phyloP scores from a whole-genome alignment of 2,329 filamentous ascomycete species.

The Ceratocystiopsis sp. region DNA sequence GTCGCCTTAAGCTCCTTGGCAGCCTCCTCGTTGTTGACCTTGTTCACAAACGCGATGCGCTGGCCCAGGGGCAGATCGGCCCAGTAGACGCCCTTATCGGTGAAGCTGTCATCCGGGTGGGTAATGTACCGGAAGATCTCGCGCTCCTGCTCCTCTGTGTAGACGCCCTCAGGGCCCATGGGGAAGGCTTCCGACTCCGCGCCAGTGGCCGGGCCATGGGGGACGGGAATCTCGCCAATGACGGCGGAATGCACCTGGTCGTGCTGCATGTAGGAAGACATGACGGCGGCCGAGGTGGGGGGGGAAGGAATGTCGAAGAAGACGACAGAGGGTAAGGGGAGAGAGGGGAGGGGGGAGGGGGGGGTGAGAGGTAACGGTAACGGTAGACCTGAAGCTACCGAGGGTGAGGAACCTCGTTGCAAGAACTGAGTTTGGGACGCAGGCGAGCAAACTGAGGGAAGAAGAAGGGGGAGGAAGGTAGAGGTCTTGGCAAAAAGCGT shows the following conservation, averaged over 20 bases:
- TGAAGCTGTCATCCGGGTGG: conserved; percentile 78
- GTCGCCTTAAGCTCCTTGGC: conserved; percentile 48
- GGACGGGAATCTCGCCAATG: conserved; percentile 37
- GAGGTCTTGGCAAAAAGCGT: too few species aligned
- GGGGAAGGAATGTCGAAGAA: too few species aligned
- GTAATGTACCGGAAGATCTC: conserved; percentile 62
- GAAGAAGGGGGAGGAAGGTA: too few species aligned
- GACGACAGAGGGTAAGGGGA: too few species aligned
- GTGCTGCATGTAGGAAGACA: conserved; percentile 22
- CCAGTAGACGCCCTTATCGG: conserved; percentile 74
- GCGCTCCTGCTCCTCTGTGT: conserved; percentile 31
- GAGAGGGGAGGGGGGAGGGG: too few species aligned
- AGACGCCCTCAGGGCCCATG: conserved; percentile 17
- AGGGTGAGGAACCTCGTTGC: too few species aligned
- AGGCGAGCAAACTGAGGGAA: too few species aligned
- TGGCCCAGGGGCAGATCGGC: conserved; percentile 61
- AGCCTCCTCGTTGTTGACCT: conserved; percentile 55
- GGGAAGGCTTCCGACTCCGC: conserved; percentile 31
- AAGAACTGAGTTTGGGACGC: too few species aligned
- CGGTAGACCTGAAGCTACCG: too few species aligned
- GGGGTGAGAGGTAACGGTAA: too few species aligned
- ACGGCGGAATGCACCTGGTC: conserved; percentile 23
- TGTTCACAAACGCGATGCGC: conserved; percentile 58
- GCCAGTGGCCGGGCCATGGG: conserved; percentile 33
- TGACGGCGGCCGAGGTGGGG: conserved; percentile 8